Percentiles rank a stretch among this genome's conserved stretches.
phyloP scores from a whole-genome alignment of 2,329 filamentous ascomycete species.

The Colletotrichum caudatum region DNA sequence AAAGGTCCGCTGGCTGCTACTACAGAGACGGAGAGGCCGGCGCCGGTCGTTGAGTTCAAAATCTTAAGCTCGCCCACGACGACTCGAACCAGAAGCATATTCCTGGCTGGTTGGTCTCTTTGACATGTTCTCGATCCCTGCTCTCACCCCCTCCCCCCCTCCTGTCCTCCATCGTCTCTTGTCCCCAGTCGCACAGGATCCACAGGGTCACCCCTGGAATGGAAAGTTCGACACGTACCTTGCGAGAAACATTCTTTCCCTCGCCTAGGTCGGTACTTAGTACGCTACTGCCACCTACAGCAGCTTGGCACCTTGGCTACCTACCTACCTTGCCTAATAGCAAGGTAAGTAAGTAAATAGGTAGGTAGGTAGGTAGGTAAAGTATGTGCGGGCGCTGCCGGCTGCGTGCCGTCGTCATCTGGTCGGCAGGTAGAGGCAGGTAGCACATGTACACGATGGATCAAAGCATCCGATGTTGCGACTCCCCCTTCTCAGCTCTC shows the following conservation, averaged over 20 bases:
- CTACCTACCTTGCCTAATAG: too few species aligned
- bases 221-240: conserved; percentile 19
- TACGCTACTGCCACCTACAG: neutral
- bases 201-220: conserved; percentile 28
- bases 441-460: conserved; percentile 21
- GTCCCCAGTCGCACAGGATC: conserved; percentile 24
- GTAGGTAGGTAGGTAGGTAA: neutral
- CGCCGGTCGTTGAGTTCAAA: conserved; percentile 17
- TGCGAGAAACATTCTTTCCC: conserved; percentile 24
- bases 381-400: conserved; percentile 3
- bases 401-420: conserved; percentile 26
- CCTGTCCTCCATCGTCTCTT: conserved; percentile 34
- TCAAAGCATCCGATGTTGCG: conserved; percentile 34
- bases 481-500: conserved; percentile 26
- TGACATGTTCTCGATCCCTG: conserved; percentile 15
- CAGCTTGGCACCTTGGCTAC: too few species aligned
- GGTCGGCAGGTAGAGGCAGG: neutral
- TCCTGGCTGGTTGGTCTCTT: conserved; percentile 2
- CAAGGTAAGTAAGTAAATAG: too few species aligned
- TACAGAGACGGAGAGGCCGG: conserved; percentile 9
- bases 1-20: conserved; percentile 6
- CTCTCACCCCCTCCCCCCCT: neutral
- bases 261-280: neutral
- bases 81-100: neutral
- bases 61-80: neutral